Evolutionary conservation across 78 protist genomes (phyloP).

Genomic region (Pigoraptor vietnamica): DNA sequence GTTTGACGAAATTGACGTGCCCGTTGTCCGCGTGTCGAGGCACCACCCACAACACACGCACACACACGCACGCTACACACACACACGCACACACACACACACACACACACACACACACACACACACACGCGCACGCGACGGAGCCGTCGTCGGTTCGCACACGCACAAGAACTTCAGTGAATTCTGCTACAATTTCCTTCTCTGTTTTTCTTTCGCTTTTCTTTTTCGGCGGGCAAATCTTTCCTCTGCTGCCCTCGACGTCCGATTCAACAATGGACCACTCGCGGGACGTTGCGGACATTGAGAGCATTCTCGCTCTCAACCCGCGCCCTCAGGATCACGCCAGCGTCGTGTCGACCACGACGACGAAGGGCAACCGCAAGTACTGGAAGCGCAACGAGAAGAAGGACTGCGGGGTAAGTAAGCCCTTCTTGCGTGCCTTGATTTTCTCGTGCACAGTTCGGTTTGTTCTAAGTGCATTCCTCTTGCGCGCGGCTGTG

Average conservation of each 20-base stretch:
- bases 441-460: not conserved
- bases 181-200: not conserved
- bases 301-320: slow-evolving; percentile 29
- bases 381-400: slow-evolving; percentile 56
- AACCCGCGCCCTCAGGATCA: slow-evolving; percentile 19
- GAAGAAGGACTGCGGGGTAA: slow-evolving; percentile 12
- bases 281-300: not conserved
- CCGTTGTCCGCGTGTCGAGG: no score
- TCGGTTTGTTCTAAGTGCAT: not conserved
- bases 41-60: not conserved
- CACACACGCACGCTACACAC: not conserved
- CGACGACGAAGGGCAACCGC: slow-evolving; percentile 10
- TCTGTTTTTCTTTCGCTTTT: not conserved
- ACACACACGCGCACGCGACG: not conserved
- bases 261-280: not conserved
- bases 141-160: not conserved
- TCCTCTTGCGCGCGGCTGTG: not conserved
- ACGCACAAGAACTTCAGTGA: not conserved
- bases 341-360: slow-evolving; percentile 37
- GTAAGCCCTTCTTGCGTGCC: not conserved
- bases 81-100: not conserved
- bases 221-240: not conserved
- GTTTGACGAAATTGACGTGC: no score
- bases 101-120: not conserved
- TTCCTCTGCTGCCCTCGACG: no score